phyloP scores from a whole-genome alignment of 495 filamentous ascomycete species.

The Xylaria acuta region DNA sequence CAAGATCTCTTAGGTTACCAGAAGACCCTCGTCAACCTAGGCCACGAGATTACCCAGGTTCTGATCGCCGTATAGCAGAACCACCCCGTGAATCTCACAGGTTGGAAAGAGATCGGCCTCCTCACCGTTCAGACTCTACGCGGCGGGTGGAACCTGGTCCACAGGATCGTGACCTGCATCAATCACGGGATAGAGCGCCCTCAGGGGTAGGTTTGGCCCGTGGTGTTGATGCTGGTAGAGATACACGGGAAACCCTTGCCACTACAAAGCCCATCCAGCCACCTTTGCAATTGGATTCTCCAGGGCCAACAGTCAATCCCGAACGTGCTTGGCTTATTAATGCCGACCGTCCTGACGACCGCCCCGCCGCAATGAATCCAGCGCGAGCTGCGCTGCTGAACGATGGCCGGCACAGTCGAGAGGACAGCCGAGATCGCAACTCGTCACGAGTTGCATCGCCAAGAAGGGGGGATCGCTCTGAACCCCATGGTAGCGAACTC shows the following conservation, averaged over 20 bases:
- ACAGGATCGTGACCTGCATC: constrained; percentile 47
- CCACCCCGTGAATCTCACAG: constrained; percentile 37
- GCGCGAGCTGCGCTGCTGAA: constrained; percentile 62
- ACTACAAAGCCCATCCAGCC: constrained; percentile 39
- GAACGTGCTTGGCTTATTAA: constrained; percentile 51
- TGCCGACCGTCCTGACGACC: constrained; percentile 45
- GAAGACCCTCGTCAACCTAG: constrained; percentile 43
- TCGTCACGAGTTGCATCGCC: constrained; percentile 59
- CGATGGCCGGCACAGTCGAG: constrained; percentile 50
- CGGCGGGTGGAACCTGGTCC: constrained; percentile 42
- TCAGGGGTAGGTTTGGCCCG: constrained; percentile 28
- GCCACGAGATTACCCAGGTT: constrained; percentile 33
- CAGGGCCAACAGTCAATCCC: constrained; percentile 52
- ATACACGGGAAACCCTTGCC: constrained; percentile 38
- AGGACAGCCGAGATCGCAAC: constrained; percentile 52
- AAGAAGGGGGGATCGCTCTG: constrained; percentile 49
- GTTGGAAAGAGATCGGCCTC: constrained; percentile 40
- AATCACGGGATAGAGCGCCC: constrained; percentile 43
- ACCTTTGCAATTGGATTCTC: constrained; percentile 41
- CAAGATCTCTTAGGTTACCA: constrained; percentile 39
- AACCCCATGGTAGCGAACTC: constrained; percentile 45
- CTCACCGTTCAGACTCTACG: constrained; percentile 43
- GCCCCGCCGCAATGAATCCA: constrained; percentile 54
- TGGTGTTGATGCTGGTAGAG: constrained; percentile 42
- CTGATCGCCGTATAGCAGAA: constrained; percentile 41